Base-by-base conservation (phyloP, 495 filamentous ascomycete genomes). In the Aspergillus homomorphus region DNA sequence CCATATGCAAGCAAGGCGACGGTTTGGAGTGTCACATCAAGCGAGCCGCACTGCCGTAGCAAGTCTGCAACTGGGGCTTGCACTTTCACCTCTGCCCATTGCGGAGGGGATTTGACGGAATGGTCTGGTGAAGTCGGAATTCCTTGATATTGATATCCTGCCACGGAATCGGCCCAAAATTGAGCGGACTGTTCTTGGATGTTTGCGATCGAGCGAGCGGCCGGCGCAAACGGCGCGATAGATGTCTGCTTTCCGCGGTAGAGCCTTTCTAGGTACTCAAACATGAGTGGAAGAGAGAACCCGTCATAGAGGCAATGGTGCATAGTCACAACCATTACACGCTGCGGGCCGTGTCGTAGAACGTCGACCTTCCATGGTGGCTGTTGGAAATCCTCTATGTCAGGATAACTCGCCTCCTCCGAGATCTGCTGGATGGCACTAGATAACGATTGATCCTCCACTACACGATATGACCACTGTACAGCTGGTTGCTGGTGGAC, bases 271-370 rank as follows among this genome's bases (percentile, higher is more conserved):
- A 51, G 8, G 26, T 89, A 87, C 0, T 80, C 62, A 10, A 91
- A 73, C 0, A 93, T 72, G 5, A 78, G 64, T 41, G 77, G 74
- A 24, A 91, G 81, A 0, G 89, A 87, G n/a, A 82, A 76, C 3
- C 87, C 89, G 70, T 93, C 89, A 64, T 93, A 93, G 0, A 92
- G 71, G 16, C 87, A 87, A 66, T 93, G 89, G 67, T 92, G 89
- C 62, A 90, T 87, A 0, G 80, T 84, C 18, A 91, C 63, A 16
- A 80, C 72, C 5, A 84, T 59, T 46, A 51, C 30, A 10, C 41
- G 59, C 6, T 41, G 42, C 16, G 33, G 56, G 6, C 24, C 23
- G 43, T 60, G 59, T 63, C 12, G 58, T 54, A 26, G 46, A 24
- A 43, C 55, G 6, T 41, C 57, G 62, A 53, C 64, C 52, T 20